Base-by-base conservation (phyloP, 371 early-diverging fungal species). In the Mycotypha africana region DNA sequence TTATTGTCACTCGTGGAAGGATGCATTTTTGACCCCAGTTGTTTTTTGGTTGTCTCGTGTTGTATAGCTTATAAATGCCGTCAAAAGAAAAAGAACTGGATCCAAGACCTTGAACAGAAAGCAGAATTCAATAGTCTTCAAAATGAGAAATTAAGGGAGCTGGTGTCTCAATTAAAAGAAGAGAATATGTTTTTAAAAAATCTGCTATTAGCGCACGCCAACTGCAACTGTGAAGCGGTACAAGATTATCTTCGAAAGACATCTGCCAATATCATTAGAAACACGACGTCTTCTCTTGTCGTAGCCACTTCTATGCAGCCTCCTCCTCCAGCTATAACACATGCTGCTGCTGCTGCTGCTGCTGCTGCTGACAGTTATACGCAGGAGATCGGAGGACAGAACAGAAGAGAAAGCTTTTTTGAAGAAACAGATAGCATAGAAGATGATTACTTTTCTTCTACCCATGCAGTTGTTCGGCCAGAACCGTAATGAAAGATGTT, bases 31-130 rank as follows among this genome's bases (percentile, higher is more conserved):
- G 6, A 28, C 12, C 30, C 6, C 6, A 12, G 30, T 28, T 8
- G 8, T 28, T 28, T 8, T 28, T 28, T 12, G 6, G 30, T 8
- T 28, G 12, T 28, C n/a, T n/a, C n/a, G n/a, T n/a, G n/a, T n/a
- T n/a, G n/a, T n/a, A n/a, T 28, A 28, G 91, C 91, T 3, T 78
- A 76, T 23, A 84, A 85, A 56, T 91, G 89, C 53, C 70, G 91
- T 35, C 88, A 86, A 60, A 88, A 86, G 69, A 88, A 87, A 64
- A 85, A 88, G 60, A 42, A 52, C 48, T 84, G 83, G 84, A 60
- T 85, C 46, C 67, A 81, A 52, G 82, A 84, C 28, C 70, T 91
- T 4, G 82, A 87, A 60, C 67, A 58, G 7, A 70, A 69, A 28
- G 70, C 77, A 11, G 76, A 77, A 7, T 75, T 74, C 23, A 64